Evolutionary conservation across 495 filamentous ascomycete genomes (phyloP), one percentile per base, ranked within the genome.

Genomic region (Lepraria neglecta): DNA sequence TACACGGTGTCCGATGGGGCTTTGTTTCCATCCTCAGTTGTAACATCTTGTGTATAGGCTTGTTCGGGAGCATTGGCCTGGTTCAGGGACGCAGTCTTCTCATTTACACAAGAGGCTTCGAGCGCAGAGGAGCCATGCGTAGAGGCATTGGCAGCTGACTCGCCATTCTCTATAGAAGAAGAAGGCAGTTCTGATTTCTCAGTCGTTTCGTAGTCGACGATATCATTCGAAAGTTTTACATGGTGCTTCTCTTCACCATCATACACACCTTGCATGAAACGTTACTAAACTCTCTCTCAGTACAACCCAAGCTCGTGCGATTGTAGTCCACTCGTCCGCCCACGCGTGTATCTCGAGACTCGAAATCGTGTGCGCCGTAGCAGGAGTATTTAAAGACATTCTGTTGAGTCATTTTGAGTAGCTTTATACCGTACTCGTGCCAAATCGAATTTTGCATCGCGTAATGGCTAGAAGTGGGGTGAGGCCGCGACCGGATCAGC

Each of bases 161-260:
- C 15, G 48, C 31, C 38, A 3, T 43, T 4, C 27, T 33, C 47
- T 35, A 47, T 17, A 2, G 30, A n/a, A 17, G 59, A 30, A 15
- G 6, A 19, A 30, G 28, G 51, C 7, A 27, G 28, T n/a, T 35
- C 51, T 21, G 48, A 6, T n/a, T 1, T 30, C 19, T 35, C 4
- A 31, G 21, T 54, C 19, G 11, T 60, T 21, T 44, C 48, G 17
- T 47, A 35, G 7, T 44, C 43, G 33, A 2, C 24, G 5, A 11
- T 48, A 35, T 11, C 30, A 7, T 33, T 14, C 51, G 59, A 57
- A 44, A 57, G 54, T 57, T 57, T 57, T 57, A 57, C 35, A 31
- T 42, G 54, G 42, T 42, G 54, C 54, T 57, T 57, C 38, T 57
- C 54, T 57, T 57, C 54, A 43, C 54, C 54, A 57, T 57, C 24